Evolutionary conservation across 805 yeast genomes (phyloP).

Genomic region (Millerago galiae): DNA sequence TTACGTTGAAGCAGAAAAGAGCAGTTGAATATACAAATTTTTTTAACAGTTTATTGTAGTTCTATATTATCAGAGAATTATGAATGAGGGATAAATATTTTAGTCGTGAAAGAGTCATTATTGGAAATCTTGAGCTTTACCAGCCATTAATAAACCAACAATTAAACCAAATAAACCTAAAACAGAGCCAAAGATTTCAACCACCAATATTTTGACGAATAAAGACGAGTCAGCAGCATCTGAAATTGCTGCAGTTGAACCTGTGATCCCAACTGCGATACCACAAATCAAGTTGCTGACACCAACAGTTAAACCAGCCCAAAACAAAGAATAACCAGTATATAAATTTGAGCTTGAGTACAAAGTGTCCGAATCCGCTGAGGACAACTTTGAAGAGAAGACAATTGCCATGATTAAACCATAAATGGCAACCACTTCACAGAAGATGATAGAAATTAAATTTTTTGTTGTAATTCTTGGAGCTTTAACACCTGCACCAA

Average conservation of each 20-base stretch:
- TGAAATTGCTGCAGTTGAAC: constrained; percentile 96
- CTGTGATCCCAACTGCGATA: constrained; percentile 94
- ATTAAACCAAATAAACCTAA: constrained; percentile 93
- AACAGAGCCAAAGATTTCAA: constrained; percentile 96
- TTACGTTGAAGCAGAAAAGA: constrained; percentile 52
- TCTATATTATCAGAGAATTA: neutral
- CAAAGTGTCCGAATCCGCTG: constrained; percentile 52
- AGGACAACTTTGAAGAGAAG: constrained; percentile 81
- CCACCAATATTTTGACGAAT: constrained; percentile 91
- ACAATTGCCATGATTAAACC: constrained; percentile 98
- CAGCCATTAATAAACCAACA: constrained; percentile 96
- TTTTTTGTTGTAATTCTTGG: constrained; percentile 97
- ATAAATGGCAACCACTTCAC: constrained; percentile 98
- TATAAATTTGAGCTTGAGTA: constrained; percentile 80
- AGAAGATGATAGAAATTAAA: constrained; percentile 91
- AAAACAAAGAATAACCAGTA: constrained; percentile 91
- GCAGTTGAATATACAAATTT: neutral
- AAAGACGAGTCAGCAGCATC: constrained; percentile 96
- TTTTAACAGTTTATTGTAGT: neutral
- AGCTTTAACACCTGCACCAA: constrained; percentile 98
- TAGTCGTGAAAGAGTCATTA: constrained; percentile 25
- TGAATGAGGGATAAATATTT: neutral
- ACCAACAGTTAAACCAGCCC: constrained; percentile 99
- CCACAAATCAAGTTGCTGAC: constrained; percentile 92
- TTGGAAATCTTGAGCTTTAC: constrained; percentile 83